These are phyloP conservation scores for Bimuria novae-zelandiae DNA, from an alignment of 2,329 filamentous ascomycete genomes.

Conservation along the genomic window DNA sequence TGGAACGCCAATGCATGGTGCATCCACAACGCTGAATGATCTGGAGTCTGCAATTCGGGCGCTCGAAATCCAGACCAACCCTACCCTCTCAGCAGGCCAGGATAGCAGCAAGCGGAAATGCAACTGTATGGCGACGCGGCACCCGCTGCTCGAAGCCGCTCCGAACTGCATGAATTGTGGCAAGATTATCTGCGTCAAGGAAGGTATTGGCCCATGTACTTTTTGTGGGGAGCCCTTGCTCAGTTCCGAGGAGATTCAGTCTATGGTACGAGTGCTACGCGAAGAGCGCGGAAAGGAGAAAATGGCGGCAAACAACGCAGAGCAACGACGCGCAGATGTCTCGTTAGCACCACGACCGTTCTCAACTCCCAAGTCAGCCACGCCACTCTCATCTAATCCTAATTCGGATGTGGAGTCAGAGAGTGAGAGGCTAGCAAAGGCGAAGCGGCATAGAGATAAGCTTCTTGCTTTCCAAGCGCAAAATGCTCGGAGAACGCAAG, in stretches of 20 bases:
- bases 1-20: constrained; percentile 80
- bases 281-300: constrained; percentile 86
- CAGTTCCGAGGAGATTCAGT: constrained; percentile 73
- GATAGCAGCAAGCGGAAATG: constrained; percentile 69
- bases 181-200: constrained; percentile 92
- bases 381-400: constrained; percentile 42
- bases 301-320: constrained; percentile 77
- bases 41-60: constrained; percentile 79
- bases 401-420: constrained; percentile 49
- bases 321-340: constrained; percentile 69
- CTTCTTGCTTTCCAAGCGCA: constrained; percentile 82
- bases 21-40: constrained; percentile 72
- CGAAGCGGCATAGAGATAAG: constrained; percentile 78
- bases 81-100: constrained; percentile 61
- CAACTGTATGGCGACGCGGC: constrained; percentile 84
- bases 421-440: constrained; percentile 68
- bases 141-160: constrained; percentile 86
- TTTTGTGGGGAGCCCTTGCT: constrained; percentile 81
- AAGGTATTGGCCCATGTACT: constrained; percentile 92
- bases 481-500: constrained; percentile 80
- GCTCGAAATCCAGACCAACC: constrained; percentile 91
- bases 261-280: constrained; percentile 81
- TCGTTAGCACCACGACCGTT: constrained; percentile 66
- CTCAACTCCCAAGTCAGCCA: constrained; percentile 43
- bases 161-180: constrained; percentile 93